A percentile compares a stretch with the other conserved stretches of the same genome.
phyloP scores from a whole-genome alignment of 768 basidiomycete species.

The Boletus patriciae region DNA sequence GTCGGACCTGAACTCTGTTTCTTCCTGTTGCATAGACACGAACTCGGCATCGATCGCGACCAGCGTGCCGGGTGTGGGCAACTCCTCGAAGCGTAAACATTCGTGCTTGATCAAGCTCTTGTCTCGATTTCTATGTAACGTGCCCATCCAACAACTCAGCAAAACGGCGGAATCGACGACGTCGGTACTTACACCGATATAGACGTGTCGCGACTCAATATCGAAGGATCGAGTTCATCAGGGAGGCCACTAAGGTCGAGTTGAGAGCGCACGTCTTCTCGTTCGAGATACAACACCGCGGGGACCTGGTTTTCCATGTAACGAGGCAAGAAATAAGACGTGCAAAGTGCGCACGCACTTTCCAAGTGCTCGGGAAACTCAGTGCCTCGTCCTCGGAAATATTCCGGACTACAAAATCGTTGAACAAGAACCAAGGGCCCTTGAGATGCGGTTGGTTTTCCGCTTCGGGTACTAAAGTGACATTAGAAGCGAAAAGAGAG shows the following conservation, averaged over 20 bases:
- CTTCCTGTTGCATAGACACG: constrained; percentile 97
- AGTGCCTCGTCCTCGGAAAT: constrained; percentile 86
- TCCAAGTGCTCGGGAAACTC: constrained; percentile 88
- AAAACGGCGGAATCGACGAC: background rate
- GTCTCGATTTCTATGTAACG: constrained; percentile 66
- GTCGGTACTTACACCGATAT: constrained; percentile 66
- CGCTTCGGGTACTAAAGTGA: constrained; percentile 63
- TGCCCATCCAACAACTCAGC: background rate
- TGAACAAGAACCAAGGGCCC: constrained; percentile 91
- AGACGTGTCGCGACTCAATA: constrained; percentile 83
- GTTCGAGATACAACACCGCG: constrained; percentile 86
- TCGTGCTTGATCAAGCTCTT: constrained; percentile 73
- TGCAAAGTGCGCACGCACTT: constrained; percentile 50
- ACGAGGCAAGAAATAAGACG: background rate
- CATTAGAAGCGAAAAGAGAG: background rate
- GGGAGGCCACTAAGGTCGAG: constrained; percentile 70
- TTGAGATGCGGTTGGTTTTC: constrained; percentile 41
- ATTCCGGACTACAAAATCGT: constrained; percentile 89
- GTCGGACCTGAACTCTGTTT: constrained; percentile 92
- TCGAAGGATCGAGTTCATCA: constrained; percentile 64
- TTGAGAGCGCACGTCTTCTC: constrained; percentile 54
- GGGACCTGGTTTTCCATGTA: constrained; percentile 58
- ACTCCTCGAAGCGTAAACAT: constrained; percentile 65
- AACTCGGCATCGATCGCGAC: constrained; percentile 98
- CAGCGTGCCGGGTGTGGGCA: constrained; percentile 82